Base-by-base conservation (phyloP, 2,329 filamentous ascomycete species). In the Lomentospora prolificans region DNA sequence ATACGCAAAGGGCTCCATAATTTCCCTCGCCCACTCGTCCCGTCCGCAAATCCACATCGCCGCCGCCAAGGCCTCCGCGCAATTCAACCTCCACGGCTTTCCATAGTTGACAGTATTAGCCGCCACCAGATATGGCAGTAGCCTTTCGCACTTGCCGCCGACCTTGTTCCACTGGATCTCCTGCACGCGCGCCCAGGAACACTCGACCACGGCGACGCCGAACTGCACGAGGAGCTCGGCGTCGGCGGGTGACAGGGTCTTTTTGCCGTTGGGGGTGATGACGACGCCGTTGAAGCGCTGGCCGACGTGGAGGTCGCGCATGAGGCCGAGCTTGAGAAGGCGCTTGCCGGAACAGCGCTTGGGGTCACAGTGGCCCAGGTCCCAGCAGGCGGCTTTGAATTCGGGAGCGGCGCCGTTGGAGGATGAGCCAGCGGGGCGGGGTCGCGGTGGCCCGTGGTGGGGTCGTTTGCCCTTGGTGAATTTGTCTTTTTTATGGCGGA, bases 61-160 rank as follows among this genome's bases (percentile, higher is more conserved):
- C 3, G 94, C 92, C 0, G 90, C 94, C 50, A 99, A 76, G 3
- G 94, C 94, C 74, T 99, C 94, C 28, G 90, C 94, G 64, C 94
- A 99, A 70, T 99, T 99, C 60, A 99, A 70, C 55, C 91, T 79
- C 89, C 91, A 96, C 4, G 94, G 94, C 65, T 89, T 89, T 58
- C 94, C 94, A 72, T 99, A 99, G 73, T 99, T 99, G 66, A 96
- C 94, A 1, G 88, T 87, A 69, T 99, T 99, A 51, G 94, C 94
- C 4, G 94, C 94, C 52, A 99, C 91, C 6, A 99, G 84, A 69
- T 99, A 99, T 0, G 94, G 94, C 57, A 99, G 75, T 60, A 96
- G 70, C 55, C 94, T 78, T 75, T 96, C 90, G 70, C 91, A 95
- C 70, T 91, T 94, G 24, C 94, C 94, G 27, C 94, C 94, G 58